These are phyloP conservation scores for Solanum tarijense DNA, from an alignment of 257 asterid species.

Conservation along the genomic window DNA sequence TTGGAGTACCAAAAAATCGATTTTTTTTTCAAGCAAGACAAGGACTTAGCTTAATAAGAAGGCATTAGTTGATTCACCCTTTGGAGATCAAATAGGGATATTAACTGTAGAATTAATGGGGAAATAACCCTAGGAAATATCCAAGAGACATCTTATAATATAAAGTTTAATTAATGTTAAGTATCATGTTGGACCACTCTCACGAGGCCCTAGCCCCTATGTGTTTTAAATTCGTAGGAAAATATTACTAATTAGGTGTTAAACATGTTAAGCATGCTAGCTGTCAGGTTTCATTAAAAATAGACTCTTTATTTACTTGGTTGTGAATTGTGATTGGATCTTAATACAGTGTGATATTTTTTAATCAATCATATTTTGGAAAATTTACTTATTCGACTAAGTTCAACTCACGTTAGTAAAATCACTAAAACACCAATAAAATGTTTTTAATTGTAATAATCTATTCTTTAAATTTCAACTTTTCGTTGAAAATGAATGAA, in stretches of 20 bases:
- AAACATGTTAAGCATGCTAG: not conserved
- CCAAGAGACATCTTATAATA: not conserved
- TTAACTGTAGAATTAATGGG: not conserved
- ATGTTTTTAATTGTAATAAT: not conserved
- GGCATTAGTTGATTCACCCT: not conserved
- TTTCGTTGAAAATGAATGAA: not conserved
- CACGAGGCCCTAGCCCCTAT: accelerated
- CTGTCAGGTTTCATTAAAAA: not conserved
- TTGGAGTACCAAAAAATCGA: not conserved
- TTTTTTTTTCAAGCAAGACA: not conserved
- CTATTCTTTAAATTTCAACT: not conserved
- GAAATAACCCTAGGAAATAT: not conserved
- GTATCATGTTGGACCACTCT: not conserved
- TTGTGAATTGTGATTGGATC: not conserved
- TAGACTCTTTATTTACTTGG: not conserved
- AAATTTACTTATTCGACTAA: not conserved
- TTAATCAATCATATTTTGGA: not conserved
- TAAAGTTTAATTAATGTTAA: not conserved
- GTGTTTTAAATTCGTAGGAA: no score
- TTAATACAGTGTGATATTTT: not conserved
- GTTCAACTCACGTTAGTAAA: not conserved
- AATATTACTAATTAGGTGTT: not conserved
- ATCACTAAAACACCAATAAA: not conserved
- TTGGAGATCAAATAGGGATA: not conserved
- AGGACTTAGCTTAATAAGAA: not conserved